Percentiles rank a stretch among this genome's conserved stretches.
phyloP scores from a whole-genome alignment of 176 grass and related monocot genomes.

The Triticum urartu region DNA sequence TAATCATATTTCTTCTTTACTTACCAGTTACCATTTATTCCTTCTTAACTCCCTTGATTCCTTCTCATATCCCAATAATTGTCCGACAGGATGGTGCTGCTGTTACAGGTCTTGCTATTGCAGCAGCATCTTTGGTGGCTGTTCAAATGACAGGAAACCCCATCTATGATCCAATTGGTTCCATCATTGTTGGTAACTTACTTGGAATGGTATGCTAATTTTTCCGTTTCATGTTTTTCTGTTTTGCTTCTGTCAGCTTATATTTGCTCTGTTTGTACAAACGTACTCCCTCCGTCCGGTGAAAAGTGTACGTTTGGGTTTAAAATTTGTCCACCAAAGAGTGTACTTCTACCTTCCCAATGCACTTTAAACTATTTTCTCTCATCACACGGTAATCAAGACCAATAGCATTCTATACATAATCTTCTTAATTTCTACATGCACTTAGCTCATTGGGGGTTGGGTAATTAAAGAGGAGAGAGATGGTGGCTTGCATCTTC shows the following conservation, averaged over 20 bases:
- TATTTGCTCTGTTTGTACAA: constrained; percentile 3
- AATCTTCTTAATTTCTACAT: no score
- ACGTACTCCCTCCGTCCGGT: neutral
- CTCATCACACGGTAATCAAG: no score
- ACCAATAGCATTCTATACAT: no score
- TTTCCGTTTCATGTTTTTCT: neutral
- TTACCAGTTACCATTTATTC: constrained; percentile 11
- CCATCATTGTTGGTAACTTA: constrained; percentile 91
- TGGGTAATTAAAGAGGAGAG: no score
- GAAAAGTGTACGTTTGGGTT: no score
- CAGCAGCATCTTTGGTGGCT: constrained; percentile 85
- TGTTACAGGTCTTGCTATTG: constrained; percentile 85
- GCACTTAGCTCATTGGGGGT: no score
- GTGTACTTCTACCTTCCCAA: no score
- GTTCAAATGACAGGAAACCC: constrained; percentile 88
- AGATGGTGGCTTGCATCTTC: no score
- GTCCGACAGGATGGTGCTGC: constrained; percentile 81
- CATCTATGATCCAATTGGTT: constrained; percentile 95
- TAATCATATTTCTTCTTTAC: constrained; percentile 27
- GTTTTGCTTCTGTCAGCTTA: neutral
- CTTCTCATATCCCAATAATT: constrained; percentile 30
- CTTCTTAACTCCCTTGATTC: constrained; percentile 9
- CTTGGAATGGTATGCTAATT: constrained; percentile 76
- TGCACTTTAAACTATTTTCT: no score
- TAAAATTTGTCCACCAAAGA: no score